Percentiles rank a stretch among this genome's conserved stretches.
These are phyloP conservation scores for Apiotrichum veenhuisii DNA, from an alignment of 1,284 basidiomycete species.

Conservation along the genomic window DNA sequence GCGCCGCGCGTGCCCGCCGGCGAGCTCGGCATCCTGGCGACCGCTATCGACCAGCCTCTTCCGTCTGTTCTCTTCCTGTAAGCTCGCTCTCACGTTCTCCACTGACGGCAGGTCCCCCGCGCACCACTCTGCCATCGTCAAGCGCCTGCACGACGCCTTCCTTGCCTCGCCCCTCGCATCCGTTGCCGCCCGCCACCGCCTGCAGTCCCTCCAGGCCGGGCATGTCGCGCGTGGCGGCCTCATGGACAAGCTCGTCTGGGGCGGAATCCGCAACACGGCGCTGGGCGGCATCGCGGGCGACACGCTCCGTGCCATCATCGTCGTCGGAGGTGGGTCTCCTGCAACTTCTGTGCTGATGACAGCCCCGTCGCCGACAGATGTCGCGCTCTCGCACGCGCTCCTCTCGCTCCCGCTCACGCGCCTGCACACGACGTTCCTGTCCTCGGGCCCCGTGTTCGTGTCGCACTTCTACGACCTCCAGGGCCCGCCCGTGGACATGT, in stretches of 20 bases:
- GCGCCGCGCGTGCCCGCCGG: constrained; percentile 20
- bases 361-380: constrained; percentile 23
- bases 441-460: constrained; percentile 38
- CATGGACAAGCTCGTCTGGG: constrained; percentile 35
- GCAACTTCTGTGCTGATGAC: neutral
- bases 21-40: constrained; percentile 25
- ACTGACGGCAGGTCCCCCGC: constrained; percentile 23
- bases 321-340: constrained; percentile 23
- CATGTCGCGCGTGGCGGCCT: constrained; percentile 30
- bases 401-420: constrained; percentile 42
- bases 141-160: constrained; percentile 25
- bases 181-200: constrained; percentile 36
- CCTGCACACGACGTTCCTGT: constrained; percentile 26
- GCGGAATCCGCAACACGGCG: constrained; percentile 19
- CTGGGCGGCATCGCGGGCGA: constrained; percentile 32
- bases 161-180: constrained; percentile 23
- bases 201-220: constrained; percentile 30
- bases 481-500: constrained; percentile 22
- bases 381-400: constrained; percentile 34
- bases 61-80: constrained; percentile 44
- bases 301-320: constrained; percentile 29
- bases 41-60: constrained; percentile 19
- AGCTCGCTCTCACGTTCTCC: constrained; percentile 6
- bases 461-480: constrained; percentile 45
- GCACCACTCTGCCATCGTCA: constrained; percentile 32